Percentiles rank a stretch among this genome's conserved stretches.
These are phyloP conservation scores for Citrullus mucosospermus DNA, from an alignment of 306 rosid genomes.

Conservation along the genomic window DNA sequence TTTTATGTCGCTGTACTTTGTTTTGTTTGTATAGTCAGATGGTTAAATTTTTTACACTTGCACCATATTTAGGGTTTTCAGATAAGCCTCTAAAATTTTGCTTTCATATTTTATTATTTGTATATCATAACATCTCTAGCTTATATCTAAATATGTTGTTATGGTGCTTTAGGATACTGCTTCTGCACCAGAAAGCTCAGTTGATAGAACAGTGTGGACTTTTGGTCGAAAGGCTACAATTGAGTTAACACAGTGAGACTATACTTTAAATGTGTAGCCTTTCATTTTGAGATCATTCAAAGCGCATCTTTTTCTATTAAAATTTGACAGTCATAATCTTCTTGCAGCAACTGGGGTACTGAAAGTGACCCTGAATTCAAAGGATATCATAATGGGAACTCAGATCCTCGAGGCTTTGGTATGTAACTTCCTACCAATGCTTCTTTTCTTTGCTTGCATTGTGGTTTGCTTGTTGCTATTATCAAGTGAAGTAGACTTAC, in stretches of 20 bases:
- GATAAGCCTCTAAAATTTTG: neutral
- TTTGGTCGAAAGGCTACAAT: constrained; percentile 78
- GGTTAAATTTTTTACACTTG: neutral
- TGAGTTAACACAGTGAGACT: constrained; percentile 80
- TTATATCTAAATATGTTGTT: neutral
- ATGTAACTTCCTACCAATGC: neutral
- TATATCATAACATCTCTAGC: neutral
- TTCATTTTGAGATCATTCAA: neutral
- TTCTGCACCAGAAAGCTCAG: constrained; percentile 46
- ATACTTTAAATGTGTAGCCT: neutral
- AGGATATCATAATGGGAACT: constrained; percentile 97
- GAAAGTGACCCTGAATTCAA: constrained; percentile 93
- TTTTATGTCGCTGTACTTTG: constrained; percentile 7
- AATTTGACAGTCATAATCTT: constrained; percentile 11
- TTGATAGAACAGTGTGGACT: constrained; percentile 83
- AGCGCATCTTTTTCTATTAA: neutral
- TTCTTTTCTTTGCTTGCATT: neutral
- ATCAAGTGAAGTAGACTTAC: neutral
- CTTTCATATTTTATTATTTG: neutral
- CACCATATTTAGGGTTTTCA: neutral
- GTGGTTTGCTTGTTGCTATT: neutral
- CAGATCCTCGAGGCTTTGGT: constrained; percentile 98
- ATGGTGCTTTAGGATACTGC: constrained; percentile 36
- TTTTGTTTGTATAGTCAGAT: neutral
- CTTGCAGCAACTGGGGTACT: constrained; percentile 88